Evolutionary conservation across 495 filamentous ascomycete species (phyloP).

Genomic region (Daldinia caldariorum): DNA sequence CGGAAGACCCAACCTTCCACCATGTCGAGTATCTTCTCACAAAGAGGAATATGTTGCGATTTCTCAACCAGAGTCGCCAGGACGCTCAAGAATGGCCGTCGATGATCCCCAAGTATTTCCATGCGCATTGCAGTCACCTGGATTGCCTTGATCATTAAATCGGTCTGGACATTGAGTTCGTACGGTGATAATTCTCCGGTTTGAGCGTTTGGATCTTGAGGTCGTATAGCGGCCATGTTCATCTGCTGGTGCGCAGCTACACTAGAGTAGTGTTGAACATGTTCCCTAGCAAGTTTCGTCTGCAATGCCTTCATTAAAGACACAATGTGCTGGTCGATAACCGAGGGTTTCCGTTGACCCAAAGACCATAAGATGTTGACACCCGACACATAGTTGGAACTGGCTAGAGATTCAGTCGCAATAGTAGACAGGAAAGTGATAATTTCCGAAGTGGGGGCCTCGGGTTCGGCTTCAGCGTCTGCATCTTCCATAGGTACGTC

Average conservation of each 20-base stretch:
- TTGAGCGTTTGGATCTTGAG: conserved; percentile 59
- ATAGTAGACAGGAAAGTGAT: conserved; percentile 81
- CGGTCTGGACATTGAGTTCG: conserved; percentile 84
- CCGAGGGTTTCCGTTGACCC: conserved; percentile 79
- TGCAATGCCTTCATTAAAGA: conserved; percentile 93
- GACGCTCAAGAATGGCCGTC: conserved; percentile 92
- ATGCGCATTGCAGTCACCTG: conserved; percentile 91
- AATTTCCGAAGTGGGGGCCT: conserved; percentile 77
- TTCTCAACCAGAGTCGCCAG: conserved; percentile 94
- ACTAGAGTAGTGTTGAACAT: conserved; percentile 78
- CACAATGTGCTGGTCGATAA: conserved; percentile 88
- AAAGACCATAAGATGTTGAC: conserved; percentile 93
- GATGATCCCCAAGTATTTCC: conserved; percentile 90
- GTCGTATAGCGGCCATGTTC: conserved; percentile 52
- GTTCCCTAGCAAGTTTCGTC: conserved; percentile 90
- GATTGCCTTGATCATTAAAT: conserved; percentile 91
- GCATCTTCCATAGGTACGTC: conserved; percentile 88
- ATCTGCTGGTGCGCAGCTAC: conserved; percentile 56
- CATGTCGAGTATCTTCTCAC: conserved; percentile 90
- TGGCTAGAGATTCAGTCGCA: conserved; percentile 82
- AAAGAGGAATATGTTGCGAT: conserved; percentile 82
- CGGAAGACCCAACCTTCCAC: conserved; percentile 97
- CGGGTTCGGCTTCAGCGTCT: conserved; percentile 81
- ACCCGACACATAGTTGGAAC: conserved; percentile 80
- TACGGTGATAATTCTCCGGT: conserved; percentile 71